Conservation (phyloP, 495 filamentous ascomycete species). For the Neurospora tetraspora region DNA sequence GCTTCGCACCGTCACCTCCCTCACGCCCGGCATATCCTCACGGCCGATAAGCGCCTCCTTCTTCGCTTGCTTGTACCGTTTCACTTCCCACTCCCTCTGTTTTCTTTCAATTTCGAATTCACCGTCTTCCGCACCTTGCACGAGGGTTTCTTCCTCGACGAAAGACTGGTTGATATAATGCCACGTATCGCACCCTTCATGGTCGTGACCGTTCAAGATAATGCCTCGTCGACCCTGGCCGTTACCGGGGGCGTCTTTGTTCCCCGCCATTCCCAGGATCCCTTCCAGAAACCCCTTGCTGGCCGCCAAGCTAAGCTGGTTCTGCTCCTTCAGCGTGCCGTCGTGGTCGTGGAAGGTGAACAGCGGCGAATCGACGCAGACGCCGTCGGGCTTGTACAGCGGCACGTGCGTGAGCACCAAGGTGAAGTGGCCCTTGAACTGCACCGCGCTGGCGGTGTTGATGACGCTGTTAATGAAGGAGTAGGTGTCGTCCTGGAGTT, state of each 20-base stretch:
- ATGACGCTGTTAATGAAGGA: conserved; percentile 66
- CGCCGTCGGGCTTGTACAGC: conserved; percentile 68
- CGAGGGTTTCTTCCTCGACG: background rate
- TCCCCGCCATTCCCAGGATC: conserved; percentile 65
- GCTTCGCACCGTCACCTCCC: conserved; percentile 88
- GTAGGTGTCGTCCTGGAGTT: conserved; percentile 64
- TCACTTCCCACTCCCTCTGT: conserved; percentile 29
- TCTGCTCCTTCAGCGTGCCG: conserved; percentile 79
- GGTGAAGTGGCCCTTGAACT: conserved; percentile 57
- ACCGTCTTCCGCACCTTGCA: conserved; percentile 7
- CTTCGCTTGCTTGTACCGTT: conserved; percentile 28
- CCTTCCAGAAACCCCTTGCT: conserved; percentile 63
- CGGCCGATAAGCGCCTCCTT: conserved; percentile 21
- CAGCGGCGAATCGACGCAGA: conserved; percentile 76
- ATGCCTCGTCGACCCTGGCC: conserved; percentile 55
- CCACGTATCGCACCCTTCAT: conserved; percentile 81
- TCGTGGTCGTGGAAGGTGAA: conserved; percentile 61
- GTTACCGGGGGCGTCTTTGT: conserved; percentile 37
- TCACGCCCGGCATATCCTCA: conserved; percentile 43
- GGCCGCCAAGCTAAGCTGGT: conserved; percentile 65
- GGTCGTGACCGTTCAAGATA: conserved; percentile 87
- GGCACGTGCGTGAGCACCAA: conserved; percentile 88
- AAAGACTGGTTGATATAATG: conserved; percentile 58
- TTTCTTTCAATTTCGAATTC: conserved; percentile 8
- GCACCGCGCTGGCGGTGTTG: conserved; percentile 53